Base-by-base conservation (phyloP, 2,329 filamentous ascomycete genomes). In the Thelonectria olida region DNA sequence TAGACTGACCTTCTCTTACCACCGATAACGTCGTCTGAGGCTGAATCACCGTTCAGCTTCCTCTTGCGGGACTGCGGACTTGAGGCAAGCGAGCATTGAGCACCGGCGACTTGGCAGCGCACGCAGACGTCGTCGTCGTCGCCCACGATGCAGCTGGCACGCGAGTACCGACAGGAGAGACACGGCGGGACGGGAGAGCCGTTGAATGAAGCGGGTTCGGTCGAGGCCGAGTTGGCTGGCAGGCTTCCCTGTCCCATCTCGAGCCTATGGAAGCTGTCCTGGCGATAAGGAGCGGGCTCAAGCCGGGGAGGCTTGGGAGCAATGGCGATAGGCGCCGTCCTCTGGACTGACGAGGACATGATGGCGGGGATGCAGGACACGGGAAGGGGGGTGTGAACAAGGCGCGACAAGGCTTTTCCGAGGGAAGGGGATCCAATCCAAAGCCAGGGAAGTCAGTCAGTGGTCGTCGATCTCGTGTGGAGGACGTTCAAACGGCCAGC, bases 41-140 rank as follows among this genome's bases (percentile, higher is more conserved):
- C 80, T 70, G 52, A 54, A 25, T 89, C 85, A 72, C 87, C 84
- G 77, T 90, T 87, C 65, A 92, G 80, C 81, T 94, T 95, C 74
- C 92, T 86, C 82, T 96, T 96, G 70, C 92, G 87, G 58, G 90
- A 89, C 73, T 89, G 88, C 22, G 92, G 92, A 75, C 90, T 92
- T 67, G 90, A 88, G 51, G 89, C 84, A 74, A 94, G 88, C 42
- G 92, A 94, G 78, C 92, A 96, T 68, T 92, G 89, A 73, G 92
- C 87, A 71, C 89, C 90, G 77, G 90, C 89, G 75, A 90, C 88
- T 74, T 92, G 90, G 78, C 92, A 96, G 65, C 92, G 84, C 64
- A 92, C 85, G 77, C 92, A 96, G 67, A 85, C 82, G 69, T 91
- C 88, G 66, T 90, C 90, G 75, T 95, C 91, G 73, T 93, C 90